Evolutionary conservation across 2,329 filamentous ascomycete species (phyloP).

Genomic region (Fusarium sp.): DNA sequence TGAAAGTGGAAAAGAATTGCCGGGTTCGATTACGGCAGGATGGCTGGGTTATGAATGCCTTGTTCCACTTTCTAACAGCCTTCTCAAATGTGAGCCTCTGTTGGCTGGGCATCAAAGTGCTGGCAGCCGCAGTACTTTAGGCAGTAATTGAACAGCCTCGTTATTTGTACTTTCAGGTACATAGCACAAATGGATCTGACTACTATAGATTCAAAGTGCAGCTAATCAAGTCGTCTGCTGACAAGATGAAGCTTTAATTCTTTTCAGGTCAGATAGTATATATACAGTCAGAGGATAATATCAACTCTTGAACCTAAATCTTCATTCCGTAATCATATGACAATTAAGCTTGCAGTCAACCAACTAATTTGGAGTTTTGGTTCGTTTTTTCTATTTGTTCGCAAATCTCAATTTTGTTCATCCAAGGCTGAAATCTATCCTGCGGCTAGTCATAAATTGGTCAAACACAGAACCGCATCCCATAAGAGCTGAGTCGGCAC

Average conservation of each 20-base stretch:
- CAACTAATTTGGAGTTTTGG: no score
- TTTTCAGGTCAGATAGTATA: no score
- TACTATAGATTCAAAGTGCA: no score
- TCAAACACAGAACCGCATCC: neutral
- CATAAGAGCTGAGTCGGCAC: neutral
- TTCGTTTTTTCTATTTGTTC: neutral
- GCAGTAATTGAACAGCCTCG: rapidly evolving
- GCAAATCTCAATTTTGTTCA: neutral
- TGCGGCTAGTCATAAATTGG: neutral
- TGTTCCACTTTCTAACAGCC: rapidly evolving
- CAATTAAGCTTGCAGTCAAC: no score
- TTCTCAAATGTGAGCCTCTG: neutral
- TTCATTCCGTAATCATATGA: rapidly evolving
- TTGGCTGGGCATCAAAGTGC: neutral
- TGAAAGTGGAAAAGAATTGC: neutral
- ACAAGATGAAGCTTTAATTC: no score
- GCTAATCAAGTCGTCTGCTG: no score
- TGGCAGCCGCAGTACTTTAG: neutral
- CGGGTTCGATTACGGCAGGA: no score
- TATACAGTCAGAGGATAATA: no score
- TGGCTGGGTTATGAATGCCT: neutral
- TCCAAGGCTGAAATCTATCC: neutral
- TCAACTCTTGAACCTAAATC: no score
- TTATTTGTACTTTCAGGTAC: neutral
- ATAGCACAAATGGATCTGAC: neutral